Evolutionary conservation across 306 rosid species (phyloP), one percentile per base, ranked within the genome.

Genomic region (Inga leiocalycina): DNA sequence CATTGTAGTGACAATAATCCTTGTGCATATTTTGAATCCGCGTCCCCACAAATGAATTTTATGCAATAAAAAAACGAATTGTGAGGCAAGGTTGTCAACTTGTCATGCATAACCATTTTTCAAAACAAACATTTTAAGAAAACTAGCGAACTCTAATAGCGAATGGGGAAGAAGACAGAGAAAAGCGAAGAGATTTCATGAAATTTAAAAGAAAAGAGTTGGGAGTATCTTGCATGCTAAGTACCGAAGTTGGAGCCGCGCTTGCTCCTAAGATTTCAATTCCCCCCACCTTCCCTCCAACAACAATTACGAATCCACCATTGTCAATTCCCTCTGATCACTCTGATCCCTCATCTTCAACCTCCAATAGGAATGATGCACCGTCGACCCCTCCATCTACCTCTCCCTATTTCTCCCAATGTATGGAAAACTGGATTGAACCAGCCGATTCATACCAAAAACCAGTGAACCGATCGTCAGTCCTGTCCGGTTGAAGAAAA

Each of bases 181-280:
- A 59, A 3, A 81, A 57, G 57, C 86, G 61, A 57, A 86, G 67
- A 37, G 71, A 8, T 0, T 11, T 37, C n/a, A 10, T 61, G 0
- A 88, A 73, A 84, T 24, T 22, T 1, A 86, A 83, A 32, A 85
- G 97, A 73, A 90, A 82, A 75, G 93, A 93, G 72, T 79, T 93
- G 2, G 93, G 94, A 2, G 37, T 96, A 14, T 91, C 99, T 8
- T 93, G 99, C 90, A 94, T 96, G 98, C 84, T 96, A 3, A 96
- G 87, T 89, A 91, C 97, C 5, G 97, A 91, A 84, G 94, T 96
- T 0, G 94, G 99, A 8, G 88, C 98, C 12, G 91, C 91, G 76
- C 88, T 96, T 0, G 97, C 99, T 32, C 8, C 30, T 27, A 27
- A 27, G 30, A 27, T 27, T 27, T 27, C 30, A 27, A 27, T 27